Base-by-base conservation (phyloP, 2,329 filamentous ascomycete genomes). In the Talaromyces sp. region DNA sequence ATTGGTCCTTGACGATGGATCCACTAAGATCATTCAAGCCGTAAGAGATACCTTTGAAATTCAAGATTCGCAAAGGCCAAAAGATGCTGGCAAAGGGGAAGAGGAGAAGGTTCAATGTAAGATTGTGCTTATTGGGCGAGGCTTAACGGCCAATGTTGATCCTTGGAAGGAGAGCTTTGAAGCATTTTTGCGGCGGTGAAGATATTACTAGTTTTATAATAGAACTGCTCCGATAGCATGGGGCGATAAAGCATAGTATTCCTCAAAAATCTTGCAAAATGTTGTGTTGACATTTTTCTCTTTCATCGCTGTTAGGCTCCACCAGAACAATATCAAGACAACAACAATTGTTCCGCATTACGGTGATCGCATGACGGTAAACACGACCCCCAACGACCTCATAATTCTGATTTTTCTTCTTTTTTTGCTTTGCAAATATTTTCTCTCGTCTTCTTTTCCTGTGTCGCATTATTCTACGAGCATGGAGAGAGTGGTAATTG, bases 21-120 rank as follows among this genome's bases (percentile, higher is more conserved):
- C 78, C 0, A 76, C 85, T 39, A 89, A 90, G 68, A 84, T 97
- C 58, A 80, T 97, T 7, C 94, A 99, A 71, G 94, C 92, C 2
- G 94, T 99, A 1, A 80, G 93, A 48, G 93, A 97, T 64, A 83
- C 97, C 14, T 99, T 97, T 70, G 94, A 99, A 65, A 88, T 97
- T 20, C 83, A 90, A 20, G 91, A 96, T 60, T 62, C 65, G 13
- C 63, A 69, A n/a, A 57, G 53, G 2, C 48, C 57, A 7, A 51
- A 60, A n/a, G 52, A 58, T 13, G 52, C 55, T 8, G 58, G 63
- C 17, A 66, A 29, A 22, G 30, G 69, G 14, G 52, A 51, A 17
- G 49, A 54, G 14, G 35, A 49, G 27, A 44, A 45, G 35, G 56
- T 55, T 37, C 63, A 68, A 30, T 75, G 71, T 51, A 79, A 77